Percentiles rank a stretch among this genome's conserved stretches.
These are phyloP conservation scores for Candolleomyces eurysporus DNA, from an alignment of 768 basidiomycete genomes.

Conservation along the genomic window DNA sequence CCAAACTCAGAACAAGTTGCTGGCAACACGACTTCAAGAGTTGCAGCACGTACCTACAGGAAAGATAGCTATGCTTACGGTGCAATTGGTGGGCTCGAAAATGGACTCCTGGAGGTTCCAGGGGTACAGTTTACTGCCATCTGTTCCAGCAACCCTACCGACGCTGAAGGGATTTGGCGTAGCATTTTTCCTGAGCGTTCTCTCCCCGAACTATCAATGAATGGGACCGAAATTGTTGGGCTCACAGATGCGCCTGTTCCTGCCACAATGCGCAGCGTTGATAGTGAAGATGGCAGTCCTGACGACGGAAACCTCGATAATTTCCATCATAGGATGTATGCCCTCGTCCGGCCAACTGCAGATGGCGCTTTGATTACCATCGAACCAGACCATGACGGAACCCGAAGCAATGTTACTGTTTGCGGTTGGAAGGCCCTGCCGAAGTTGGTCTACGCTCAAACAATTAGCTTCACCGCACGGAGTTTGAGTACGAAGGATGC, in stretches of 20 bases:
- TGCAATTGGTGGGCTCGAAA: background rate
- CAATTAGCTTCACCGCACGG: background rate
- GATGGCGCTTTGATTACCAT: too few relatives aligned
- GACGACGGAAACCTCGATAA: too few relatives aligned
- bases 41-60: background rate
- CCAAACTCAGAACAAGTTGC: background rate
- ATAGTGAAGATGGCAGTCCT: too few relatives aligned
- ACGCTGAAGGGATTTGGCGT: background rate
- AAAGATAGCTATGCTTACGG: constrained; percentile 2
- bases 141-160: background rate
- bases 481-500: background rate
- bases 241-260: too few relatives aligned
- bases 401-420: background rate
- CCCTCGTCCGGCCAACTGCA: too few relatives aligned
- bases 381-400: too few relatives aligned
- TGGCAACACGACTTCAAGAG: background rate
- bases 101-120: background rate
- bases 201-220: background rate
- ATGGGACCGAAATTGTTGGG: too few relatives aligned
- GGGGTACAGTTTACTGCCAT: background rate
- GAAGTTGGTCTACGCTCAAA: background rate
- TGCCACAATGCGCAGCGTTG: too few relatives aligned
- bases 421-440: background rate
- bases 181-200: background rate
- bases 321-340: too few relatives aligned